Evolutionary conservation across 768 basidiomycete genomes (phyloP).

Genomic region (Steccherinum ochraceum): DNA sequence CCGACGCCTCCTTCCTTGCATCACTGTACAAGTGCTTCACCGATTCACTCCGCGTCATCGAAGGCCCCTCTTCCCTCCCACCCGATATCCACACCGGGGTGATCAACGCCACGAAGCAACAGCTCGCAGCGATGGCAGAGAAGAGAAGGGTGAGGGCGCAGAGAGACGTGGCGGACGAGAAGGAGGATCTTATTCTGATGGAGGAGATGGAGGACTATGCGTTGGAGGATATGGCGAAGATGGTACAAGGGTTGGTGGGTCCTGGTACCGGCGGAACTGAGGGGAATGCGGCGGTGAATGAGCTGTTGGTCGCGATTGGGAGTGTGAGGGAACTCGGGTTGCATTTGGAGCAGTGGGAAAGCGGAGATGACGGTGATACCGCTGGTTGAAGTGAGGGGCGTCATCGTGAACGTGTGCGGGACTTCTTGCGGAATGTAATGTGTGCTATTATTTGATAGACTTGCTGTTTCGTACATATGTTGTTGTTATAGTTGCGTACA

Average conservation of each 20-base stretch:
- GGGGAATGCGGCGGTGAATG: slow-evolving; percentile 55
- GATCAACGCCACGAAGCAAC: slow-evolving; percentile 64
- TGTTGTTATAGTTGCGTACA: too few relatives aligned
- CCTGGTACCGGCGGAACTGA: too few relatives aligned
- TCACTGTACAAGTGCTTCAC: slow-evolving; percentile 69
- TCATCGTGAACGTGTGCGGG: not conserved
- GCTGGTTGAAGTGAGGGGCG: slow-evolving; percentile 4
- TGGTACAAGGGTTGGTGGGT: slow-evolving; percentile 30
- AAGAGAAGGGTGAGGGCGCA: slow-evolving; percentile 50
- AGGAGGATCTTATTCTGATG: slow-evolving; percentile 62
- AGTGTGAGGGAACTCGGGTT: slow-evolving; percentile 69
- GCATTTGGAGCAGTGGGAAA: slow-evolving; percentile 26
- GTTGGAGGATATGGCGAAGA: slow-evolving; percentile 71
- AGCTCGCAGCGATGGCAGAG: slow-evolving; percentile 65
- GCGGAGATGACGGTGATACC: slow-evolving; percentile 20
- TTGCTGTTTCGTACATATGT: too few relatives aligned
- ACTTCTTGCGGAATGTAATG: too few relatives aligned
- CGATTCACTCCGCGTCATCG: slow-evolving; percentile 55
- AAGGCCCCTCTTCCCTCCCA: slow-evolving; percentile 45
- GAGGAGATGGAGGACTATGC: slow-evolving; percentile 84
- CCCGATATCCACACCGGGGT: slow-evolving; percentile 47
- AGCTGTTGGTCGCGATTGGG: slow-evolving; percentile 61
- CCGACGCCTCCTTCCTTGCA: slow-evolving; percentile 70
- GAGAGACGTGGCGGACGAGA: slow-evolving; percentile 39
- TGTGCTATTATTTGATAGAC: too few relatives aligned